phyloP scores from a whole-genome alignment of 805 yeast genomes.

The Spathaspora boniae region DNA sequence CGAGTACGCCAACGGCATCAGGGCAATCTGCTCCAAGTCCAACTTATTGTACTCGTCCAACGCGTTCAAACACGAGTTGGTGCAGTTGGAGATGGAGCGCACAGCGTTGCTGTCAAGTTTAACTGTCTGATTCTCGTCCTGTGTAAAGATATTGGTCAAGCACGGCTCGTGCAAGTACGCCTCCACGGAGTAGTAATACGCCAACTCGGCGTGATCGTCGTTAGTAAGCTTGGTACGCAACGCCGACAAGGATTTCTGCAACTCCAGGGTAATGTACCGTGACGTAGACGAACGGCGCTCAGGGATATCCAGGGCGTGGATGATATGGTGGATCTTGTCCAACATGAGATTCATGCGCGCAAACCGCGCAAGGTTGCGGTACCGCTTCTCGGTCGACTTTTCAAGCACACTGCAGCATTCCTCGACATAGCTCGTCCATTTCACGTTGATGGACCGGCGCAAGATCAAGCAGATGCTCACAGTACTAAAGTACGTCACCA shows the following conservation, averaged over 20 bases:
- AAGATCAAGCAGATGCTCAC: conserved; percentile 64
- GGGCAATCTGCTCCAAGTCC: conserved; percentile 44
- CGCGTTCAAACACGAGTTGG: conserved; percentile 50
- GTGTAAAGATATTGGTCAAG: conserved; percentile 20
- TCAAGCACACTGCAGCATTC: conserved; percentile 55
- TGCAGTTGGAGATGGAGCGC: conserved; percentile 47
- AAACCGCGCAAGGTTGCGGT: conserved; percentile 50
- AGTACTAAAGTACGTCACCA: conserved; percentile 59
- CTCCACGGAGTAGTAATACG: conserved; percentile 60
- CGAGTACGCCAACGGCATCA: conserved; percentile 54
- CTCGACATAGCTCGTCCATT: conserved; percentile 64
- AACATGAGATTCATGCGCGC: conserved; percentile 57
- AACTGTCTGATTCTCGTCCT: conserved; percentile 8
- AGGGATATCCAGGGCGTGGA: conserved; percentile 36
- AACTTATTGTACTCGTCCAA: conserved; percentile 47
- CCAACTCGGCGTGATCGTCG: conserved; percentile 39
- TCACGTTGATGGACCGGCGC: conserved; percentile 57
- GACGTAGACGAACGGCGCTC: conserved; percentile 23
- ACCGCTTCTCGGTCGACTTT: conserved; percentile 24
- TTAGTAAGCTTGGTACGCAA: conserved; percentile 37
- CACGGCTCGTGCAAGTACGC: conserved; percentile 64
- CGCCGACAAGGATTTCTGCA: conserved; percentile 44
- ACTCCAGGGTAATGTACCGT: conserved; percentile 42
- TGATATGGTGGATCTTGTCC: conserved; percentile 55
- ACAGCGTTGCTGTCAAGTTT: conserved; percentile 28